Base-by-base conservation (phyloP, 2,329 filamentous ascomycete species). In the Diaporthe nobilis region DNA sequence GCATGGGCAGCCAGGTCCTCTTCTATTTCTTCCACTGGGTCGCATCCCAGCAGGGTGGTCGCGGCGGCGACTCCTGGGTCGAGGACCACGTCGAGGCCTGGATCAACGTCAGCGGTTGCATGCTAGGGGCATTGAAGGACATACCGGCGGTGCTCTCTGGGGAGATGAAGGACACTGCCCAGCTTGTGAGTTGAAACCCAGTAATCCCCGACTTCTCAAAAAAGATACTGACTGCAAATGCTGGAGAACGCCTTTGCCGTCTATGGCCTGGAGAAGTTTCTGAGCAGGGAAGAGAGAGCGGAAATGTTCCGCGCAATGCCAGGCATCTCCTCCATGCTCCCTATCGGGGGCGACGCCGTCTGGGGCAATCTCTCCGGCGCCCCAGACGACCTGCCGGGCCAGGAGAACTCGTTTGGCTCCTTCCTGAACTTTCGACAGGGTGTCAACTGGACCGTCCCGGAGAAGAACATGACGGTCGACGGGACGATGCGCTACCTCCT, bases 61-160 rank as follows among this genome's bases (percentile, higher is more conserved):
- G 92, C 28, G 96, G 95, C 1, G 96, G 97, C 1, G 89, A 93
- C 51, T 90, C 92, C 72, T 99, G 97, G 97, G 96, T 99, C 0
- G 96, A 99, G 76, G 90, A 90, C 25, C 90, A 98, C 81, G 88
- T 99, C 71, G 97, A 97, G 79, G 94, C 95, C 3, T 99, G 97
- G 96, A 97, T 99, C 87, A 99, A 99, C 83, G 95, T 99, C 80
- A 97, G 94, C 79, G 97, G 97, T 8, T 99, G 96, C 84, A 98
- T 99, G 96, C 92, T 99, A 8, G 97, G 97, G 20, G 95, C 97
- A 2, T 88, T 95, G 75, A 99, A 99, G 85, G 96, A 94, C 75
- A 86, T 98, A 49, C 94, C 97, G 0, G 96, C 97, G 0, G 91
- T 98, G 0, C 88, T 99, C 1, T 98, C 96, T 0, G 97, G 97